These are phyloP conservation scores for Cladosporium sp. DNA, from an alignment of 2,329 filamentous ascomycete species.

Conservation along the genomic window DNA sequence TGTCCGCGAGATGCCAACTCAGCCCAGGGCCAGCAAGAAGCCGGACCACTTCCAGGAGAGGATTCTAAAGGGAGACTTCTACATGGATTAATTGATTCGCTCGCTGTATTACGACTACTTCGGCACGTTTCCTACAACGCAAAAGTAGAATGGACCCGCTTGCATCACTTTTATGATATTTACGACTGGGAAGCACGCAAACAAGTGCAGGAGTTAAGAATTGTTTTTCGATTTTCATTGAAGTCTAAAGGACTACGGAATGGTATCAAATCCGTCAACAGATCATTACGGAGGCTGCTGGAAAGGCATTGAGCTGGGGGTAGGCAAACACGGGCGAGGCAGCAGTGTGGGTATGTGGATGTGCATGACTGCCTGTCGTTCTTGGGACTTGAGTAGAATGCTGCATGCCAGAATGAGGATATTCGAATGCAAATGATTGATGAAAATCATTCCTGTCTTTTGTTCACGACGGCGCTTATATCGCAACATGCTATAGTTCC, in stretches of 20 bases:
- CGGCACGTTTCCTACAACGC: neutral
- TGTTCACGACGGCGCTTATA: neutral
- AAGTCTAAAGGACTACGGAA: neutral
- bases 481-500: neutral
- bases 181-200: slow-evolving; percentile 10
- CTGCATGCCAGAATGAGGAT: neutral
- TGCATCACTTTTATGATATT: slow-evolving; percentile 8
- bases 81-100: slow-evolving; percentile 70
- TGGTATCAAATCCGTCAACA: neutral
- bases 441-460: neutral
- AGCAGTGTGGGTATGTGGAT: neutral
- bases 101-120: slow-evolving; percentile 1
- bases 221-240: neutral
- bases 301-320: neutral
- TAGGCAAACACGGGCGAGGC: neutral
- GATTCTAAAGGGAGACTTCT: slow-evolving; percentile 96
- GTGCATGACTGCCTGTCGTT: neutral
- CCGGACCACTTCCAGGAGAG: slow-evolving; percentile 95
- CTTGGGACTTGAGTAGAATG: neutral
- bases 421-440: neutral
- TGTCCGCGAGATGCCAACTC: slow-evolving; percentile 46
- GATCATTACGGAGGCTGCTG: neutral
- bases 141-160: neutral
- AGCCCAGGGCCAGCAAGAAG: slow-evolving; percentile 57
- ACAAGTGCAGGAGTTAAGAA: slow-evolving; percentile 2